Conservation (phyloP, 495 filamentous ascomycete genomes). For the Daldinia vernicosa region DNA sequence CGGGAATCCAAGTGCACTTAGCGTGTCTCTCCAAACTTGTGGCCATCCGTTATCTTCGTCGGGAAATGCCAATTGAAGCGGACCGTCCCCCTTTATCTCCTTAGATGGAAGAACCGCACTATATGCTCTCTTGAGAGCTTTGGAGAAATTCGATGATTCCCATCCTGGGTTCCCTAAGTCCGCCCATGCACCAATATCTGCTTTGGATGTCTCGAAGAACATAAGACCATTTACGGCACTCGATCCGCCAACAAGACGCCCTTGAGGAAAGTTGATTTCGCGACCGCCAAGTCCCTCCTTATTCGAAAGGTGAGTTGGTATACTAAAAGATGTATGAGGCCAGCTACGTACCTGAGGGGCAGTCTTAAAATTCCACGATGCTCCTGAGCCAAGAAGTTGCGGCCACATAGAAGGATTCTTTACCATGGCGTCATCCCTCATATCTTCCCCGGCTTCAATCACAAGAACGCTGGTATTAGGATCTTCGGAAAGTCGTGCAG, state of each 20-base stretch:
- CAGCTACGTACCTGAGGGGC: conserved; percentile 48
- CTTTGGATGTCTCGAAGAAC: conserved; percentile 22
- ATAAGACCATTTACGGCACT: conserved; percentile 34
- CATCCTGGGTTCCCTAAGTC: conserved; percentile 52
- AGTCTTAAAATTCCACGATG: conserved; percentile 30
- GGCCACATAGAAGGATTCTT: conserved; percentile 44
- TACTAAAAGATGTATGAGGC: conserved; percentile 46
- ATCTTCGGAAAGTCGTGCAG: conserved; percentile 57
- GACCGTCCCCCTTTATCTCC: conserved; percentile 17
- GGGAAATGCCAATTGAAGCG: conserved; percentile 24
- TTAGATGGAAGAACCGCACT: conserved; percentile 8
- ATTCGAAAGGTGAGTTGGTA: not conserved
- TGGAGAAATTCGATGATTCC: conserved; percentile 39
- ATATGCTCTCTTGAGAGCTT: conserved; percentile 29
- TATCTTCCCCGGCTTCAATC: conserved; percentile 54
- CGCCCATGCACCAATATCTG: conserved; percentile 51
- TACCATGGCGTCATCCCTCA: conserved; percentile 14
- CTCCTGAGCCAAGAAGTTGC: conserved; percentile 3
- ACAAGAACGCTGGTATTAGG: conserved; percentile 50
- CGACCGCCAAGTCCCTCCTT: conserved; percentile 27
- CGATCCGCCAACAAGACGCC: conserved; percentile 41
- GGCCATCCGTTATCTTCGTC: conserved; percentile 28
- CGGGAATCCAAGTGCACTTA: conserved; percentile 35
- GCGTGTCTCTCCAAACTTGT: conserved; percentile 42
- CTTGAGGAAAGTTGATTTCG: conserved; percentile 49